Base-by-base conservation (phyloP, 176 grass and related monocot genomes). In the Oropetium thomaeum region DNA sequence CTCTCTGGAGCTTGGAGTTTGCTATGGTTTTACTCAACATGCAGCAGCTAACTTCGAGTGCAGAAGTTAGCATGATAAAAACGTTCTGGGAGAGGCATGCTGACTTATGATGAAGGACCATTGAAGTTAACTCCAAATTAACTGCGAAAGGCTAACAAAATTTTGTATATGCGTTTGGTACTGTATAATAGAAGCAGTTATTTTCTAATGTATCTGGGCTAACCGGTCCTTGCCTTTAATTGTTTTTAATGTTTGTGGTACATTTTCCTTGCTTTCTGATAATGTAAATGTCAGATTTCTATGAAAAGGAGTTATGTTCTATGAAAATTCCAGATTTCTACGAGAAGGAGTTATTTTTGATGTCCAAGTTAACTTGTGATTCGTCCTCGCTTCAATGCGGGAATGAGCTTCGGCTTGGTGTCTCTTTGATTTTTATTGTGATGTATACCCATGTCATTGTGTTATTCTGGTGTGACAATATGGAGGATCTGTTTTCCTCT, bases 121-220 rank as follows among this genome's bases (percentile, higher is more conserved):
- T 37, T 45, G 68, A 45, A 68, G n/a, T n/a, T 42, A 64, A 17
- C 37, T 26, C 34, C 5, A 8, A 32, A 69, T 76, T 88, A 75
- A 79, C 75, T 35, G n/a, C 4, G 19, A 73, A 67, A 76, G 53
- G 40, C 26, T 39, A 44, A 79, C 80, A 70, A n/a, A 32, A 22
- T 69, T 71, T 75, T 75, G 81, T 83, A 75, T 88, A 84, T 88
- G 55, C 55, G 13, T 8, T 70, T 25, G 28, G 75, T 88, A 86
- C 8, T 81, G 62, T 87, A 69, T 83, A 69, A 83, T 62, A 75
- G 38, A 69, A 70, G 69, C 53, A 19, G 86, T 47, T 52, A 30
- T 60, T 14, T 27, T 30, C 40, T 82, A 67, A 77, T 34, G 48
- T 67, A 30, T 69, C 74, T 7, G 60, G 49, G 41, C 40, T 34